Percentiles rank a stretch among this genome's conserved stretches.
These are phyloP conservation scores for Phytophthora uliginosa DNA, from an alignment of 352 stramenopile species.

Conservation along the genomic window DNA sequence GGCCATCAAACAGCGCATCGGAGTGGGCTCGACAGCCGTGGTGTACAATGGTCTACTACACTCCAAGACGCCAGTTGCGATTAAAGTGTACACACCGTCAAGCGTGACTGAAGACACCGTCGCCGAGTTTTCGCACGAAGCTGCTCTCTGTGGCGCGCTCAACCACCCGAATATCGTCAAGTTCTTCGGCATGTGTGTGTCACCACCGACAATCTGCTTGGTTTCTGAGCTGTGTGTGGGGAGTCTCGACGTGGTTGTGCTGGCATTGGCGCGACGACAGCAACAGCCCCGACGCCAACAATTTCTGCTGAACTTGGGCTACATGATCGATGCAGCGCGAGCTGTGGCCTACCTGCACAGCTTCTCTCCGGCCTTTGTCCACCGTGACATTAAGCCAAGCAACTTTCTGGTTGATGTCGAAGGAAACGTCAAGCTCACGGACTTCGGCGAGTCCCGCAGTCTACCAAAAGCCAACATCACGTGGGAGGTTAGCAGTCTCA, in stretches of 20 bases:
- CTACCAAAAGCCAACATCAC: constrained; percentile 48
- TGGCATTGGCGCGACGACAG: constrained; percentile 29
- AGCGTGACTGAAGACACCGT: constrained; percentile 67
- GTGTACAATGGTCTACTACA: constrained; percentile 60
- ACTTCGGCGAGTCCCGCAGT: constrained; percentile 65
- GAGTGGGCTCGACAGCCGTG: constrained; percentile 49
- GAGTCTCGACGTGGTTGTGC: constrained; percentile 55
- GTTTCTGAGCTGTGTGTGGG: constrained; percentile 66
- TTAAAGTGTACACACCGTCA: constrained; percentile 71
- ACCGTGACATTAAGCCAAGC: constrained; percentile 68
- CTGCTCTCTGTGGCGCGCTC: constrained; percentile 55
- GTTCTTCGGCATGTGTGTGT: constrained; percentile 71
- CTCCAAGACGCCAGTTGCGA: constrained; percentile 54
- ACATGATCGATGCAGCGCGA: constrained; percentile 71
- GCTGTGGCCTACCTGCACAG: constrained; percentile 70
- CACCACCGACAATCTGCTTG: constrained; percentile 67
- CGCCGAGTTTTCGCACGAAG: constrained; percentile 64
- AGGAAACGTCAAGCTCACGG: constrained; percentile 58
- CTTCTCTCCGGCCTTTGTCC: constrained; percentile 65
- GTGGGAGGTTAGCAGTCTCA: constrained; percentile 47
- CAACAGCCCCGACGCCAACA: constrained; percentile 48
- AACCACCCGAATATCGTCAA: constrained; percentile 70
- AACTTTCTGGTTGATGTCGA: constrained; percentile 62
- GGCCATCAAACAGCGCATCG: constrained; percentile 48
- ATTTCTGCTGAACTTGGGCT: constrained; percentile 60